Conservation (phyloP, 495 filamentous ascomycete species). For the Amphirosellinia nigrospora region DNA sequence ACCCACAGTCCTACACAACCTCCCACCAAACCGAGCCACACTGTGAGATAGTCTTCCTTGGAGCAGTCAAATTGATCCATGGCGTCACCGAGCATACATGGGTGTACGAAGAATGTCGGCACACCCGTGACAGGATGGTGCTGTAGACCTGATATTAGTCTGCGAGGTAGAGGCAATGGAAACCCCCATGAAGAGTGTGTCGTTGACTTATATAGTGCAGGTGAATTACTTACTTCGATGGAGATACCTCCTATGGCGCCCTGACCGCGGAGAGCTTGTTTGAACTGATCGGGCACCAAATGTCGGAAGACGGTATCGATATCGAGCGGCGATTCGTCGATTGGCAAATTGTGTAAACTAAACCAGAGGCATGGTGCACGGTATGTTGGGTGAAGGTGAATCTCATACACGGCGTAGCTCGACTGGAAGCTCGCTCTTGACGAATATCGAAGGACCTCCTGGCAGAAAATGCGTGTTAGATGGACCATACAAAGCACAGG, state of each 20-base stretch:
- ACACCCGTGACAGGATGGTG: conserved; percentile 78
- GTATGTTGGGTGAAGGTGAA: conserved; percentile 64
- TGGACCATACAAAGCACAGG: conserved; percentile 29
- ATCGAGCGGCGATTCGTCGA: conserved; percentile 48
- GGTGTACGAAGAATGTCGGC: conserved; percentile 83
- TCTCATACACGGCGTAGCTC: conserved; percentile 67
- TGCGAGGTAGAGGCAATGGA: conserved; percentile 44
- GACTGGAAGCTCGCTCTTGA: conserved; percentile 48
- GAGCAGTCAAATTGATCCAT: conserved; percentile 64
- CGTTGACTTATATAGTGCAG: conserved; percentile 53
- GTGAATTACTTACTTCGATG: conserved; percentile 66
- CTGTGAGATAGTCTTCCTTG: conserved; percentile 72
- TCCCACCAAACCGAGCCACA: conserved; percentile 82
- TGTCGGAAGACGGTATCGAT: conserved; percentile 72
- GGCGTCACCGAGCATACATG: conserved; percentile 82
- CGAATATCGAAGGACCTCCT: conserved; percentile 35
- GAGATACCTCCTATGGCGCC: conserved; percentile 79
- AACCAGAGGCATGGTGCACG: conserved; percentile 66
- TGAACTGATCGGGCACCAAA: conserved; percentile 70
- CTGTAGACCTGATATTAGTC: conserved; percentile 59
- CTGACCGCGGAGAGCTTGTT: conserved; percentile 58
- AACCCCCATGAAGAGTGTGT: conserved; percentile 43
- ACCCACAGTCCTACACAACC: conserved; percentile 74
- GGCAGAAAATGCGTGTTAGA: conserved; percentile 44
- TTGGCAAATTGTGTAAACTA: conserved; percentile 53